These are phyloP conservation scores for Brassica hybrid DNA, from an alignment of 441 rosid genomes.

Conservation along the genomic window DNA sequence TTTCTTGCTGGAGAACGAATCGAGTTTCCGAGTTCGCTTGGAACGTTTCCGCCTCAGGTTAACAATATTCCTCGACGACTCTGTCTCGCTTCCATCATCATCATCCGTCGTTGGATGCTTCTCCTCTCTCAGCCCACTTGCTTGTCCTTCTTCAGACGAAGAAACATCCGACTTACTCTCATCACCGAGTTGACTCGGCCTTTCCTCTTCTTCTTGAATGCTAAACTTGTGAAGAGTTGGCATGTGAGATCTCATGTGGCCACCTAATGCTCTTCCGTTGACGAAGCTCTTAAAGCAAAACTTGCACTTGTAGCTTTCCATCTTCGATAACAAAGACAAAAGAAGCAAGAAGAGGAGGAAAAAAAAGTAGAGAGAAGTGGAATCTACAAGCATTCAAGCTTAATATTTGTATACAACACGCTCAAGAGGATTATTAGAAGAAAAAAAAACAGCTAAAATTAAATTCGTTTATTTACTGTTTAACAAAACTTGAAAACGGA, in stretches of 20 bases:
- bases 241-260: conserved; percentile 94
- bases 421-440: conserved; percentile 1
- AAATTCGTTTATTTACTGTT: conserved; percentile 31
- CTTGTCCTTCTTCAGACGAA: conserved; percentile 21
- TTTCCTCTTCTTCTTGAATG: conserved; percentile 26
- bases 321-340: conserved; percentile 34
- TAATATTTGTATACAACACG: conserved; percentile 7
- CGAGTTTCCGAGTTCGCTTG: conserved; percentile 59
- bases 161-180: conserved; percentile 48
- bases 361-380: conserved; percentile 41
- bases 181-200: conserved; percentile 33
- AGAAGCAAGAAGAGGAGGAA: conserved; percentile 29
- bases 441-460: not conserved
- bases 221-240: conserved; percentile 41
- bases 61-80: conserved; percentile 59
- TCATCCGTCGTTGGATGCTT: not conserved
- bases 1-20: conserved; percentile 10
- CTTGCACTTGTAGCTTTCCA: conserved; percentile 73
- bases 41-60: conserved; percentile 70
- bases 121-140: not conserved
- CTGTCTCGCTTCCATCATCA: conserved; percentile 69
- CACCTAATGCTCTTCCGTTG: conserved; percentile 84
- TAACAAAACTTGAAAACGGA: conserved; percentile 34
- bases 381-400: conserved; percentile 40
- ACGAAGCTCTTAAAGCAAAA: conserved; percentile 69